Base-by-base conservation (phyloP, 257 asterid species). In the Scutellaria baicalensis region DNA sequence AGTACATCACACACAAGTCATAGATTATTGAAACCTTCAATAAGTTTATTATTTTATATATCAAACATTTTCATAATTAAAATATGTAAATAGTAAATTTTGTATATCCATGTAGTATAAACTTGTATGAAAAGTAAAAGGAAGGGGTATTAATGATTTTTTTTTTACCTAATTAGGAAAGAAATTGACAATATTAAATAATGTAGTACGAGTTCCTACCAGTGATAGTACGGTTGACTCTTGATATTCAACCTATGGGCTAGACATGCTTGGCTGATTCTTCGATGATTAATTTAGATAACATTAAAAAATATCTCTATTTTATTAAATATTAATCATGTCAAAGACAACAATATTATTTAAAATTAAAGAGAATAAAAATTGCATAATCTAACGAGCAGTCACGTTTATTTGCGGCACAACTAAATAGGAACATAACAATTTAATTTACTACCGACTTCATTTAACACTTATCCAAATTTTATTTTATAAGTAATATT, bases 161-260 rank as follows among this genome's bases (percentile, higher is more conserved):
- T 3, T 40, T 9, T 27, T 27, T 27, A 27, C 33, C 4, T 27
- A 27, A 27, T 27, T 27, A 27, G 33, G 3, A 27, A 27, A 3
- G 33, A 8, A 0, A 68, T 70, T 31, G 5, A 17, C 10, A 23
- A 23, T 20, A 8, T 14, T 16, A 54, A 54, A 27, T 20, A 23
- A 17, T 16, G 33, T 12, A 27, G 61, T 55, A 55, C 61, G 39
- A 55, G 17, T 55, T 44, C 31, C 14, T 72, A 72, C 71, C 39
- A 54, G 12, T 68, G 75, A n/a, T 66, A 72, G 81, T 77, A 77
- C 75, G 72, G 71, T 72, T 77, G 76, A 78, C 82, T 78, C 59
- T 17, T 3, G 36, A 54, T 38, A 6, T 42, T 61, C 58, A 77
- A 57, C 57, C 43, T 16, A 55, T 64, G 48, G 48, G 59, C 47